Base-by-base conservation (phyloP, 2,329 filamentous ascomycete species). In the Aphanocladium album region DNA sequence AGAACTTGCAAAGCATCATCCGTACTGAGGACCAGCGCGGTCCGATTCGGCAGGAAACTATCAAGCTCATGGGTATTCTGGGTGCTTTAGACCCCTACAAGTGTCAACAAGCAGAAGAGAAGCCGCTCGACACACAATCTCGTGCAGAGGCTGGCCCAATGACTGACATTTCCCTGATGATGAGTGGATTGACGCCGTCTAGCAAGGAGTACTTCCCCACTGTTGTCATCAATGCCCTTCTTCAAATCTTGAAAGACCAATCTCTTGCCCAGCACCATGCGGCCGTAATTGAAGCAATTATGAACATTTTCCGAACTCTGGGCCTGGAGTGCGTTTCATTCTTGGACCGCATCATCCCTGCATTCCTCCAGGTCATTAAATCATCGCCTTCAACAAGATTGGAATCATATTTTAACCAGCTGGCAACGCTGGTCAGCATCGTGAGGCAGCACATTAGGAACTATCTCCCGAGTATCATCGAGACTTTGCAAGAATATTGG, bases 141-240 rank as follows among this genome's bases (percentile, higher is more conserved):
- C 83, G 81, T 21, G 79, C 80, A 43, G 86, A 88, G 66, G 80
- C 81, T 1, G 84, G 83, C 45, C 84, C 86, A 61, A 78, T 96
- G 68, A 96, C 93, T 0, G 95, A 99, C 73, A 96, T 99, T 50
- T 95, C 93, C 3, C 82, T 99, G 33, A 98, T 99, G 81, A 99
- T 99, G 93, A 92, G 91, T 46, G 95, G 96, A 16, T 81, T 97
- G 45, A 98, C 93, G 0, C 96, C 95, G 0, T 98, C 93, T 0
- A 96, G 91, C 70, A 96, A 99, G 70, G 95, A 99, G 69, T 99
- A 99, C 74, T 99, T 96, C 70, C 95, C 95, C 0, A 99, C 95
- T 0, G 92, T 99, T 19, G 95, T 97, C 51, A 97, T 99, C 71
- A 96, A 96, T 69, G 96, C 95, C 1, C 82, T 99, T 12, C 86